Evolutionary conservation across 1,284 basidiomycete species (phyloP).

Genomic region (Kalmanozyma brasiliensis): DNA sequence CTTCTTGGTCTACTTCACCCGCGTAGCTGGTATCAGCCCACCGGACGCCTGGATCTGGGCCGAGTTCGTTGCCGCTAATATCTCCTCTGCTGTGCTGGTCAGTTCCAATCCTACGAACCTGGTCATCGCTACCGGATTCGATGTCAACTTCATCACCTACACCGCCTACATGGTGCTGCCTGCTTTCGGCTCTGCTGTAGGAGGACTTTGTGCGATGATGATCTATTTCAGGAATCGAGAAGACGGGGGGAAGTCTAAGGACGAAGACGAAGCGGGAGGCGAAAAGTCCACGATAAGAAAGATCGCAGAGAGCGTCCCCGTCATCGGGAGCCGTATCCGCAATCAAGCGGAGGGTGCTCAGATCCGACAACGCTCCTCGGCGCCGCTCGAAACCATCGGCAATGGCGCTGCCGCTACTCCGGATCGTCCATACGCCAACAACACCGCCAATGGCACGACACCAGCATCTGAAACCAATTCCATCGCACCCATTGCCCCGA

Average conservation of each 20-base stretch:
- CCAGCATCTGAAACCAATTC: slow-evolving; percentile 21
- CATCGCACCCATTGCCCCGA: slow-evolving; percentile 2
- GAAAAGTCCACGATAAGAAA: slow-evolving; percentile 25
- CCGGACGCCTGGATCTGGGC: slow-evolving; percentile 77
- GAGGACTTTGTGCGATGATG: slow-evolving; percentile 47
- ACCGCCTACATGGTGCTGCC: slow-evolving; percentile 66
- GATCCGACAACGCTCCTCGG: slow-evolving; percentile 29
- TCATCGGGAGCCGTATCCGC: slow-evolving; percentile 9
- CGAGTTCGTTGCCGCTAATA: slow-evolving; percentile 82
- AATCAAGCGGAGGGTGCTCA: neutral
- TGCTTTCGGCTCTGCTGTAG: slow-evolving; percentile 51
- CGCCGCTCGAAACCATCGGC: slow-evolving; percentile 1
- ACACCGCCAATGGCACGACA: slow-evolving; percentile 8
- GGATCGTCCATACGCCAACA: slow-evolving; percentile 6
- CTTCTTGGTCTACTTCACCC: slow-evolving; percentile 85
- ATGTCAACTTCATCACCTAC: slow-evolving; percentile 61
- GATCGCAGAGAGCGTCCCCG: slow-evolving; percentile 37
- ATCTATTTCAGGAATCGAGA: slow-evolving; percentile 55
- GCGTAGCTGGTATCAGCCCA: slow-evolving; percentile 75
- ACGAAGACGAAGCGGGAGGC: neutral
- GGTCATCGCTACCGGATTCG: slow-evolving; percentile 66
- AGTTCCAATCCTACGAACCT: slow-evolving; percentile 69
- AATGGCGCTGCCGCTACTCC: neutral
- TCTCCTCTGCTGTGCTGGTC: slow-evolving; percentile 71
- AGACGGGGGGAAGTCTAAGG: slow-evolving; percentile 5